Base-by-base conservation (phyloP, 2,329 filamentous ascomycete species). In the Neoascochyta sp. region DNA sequence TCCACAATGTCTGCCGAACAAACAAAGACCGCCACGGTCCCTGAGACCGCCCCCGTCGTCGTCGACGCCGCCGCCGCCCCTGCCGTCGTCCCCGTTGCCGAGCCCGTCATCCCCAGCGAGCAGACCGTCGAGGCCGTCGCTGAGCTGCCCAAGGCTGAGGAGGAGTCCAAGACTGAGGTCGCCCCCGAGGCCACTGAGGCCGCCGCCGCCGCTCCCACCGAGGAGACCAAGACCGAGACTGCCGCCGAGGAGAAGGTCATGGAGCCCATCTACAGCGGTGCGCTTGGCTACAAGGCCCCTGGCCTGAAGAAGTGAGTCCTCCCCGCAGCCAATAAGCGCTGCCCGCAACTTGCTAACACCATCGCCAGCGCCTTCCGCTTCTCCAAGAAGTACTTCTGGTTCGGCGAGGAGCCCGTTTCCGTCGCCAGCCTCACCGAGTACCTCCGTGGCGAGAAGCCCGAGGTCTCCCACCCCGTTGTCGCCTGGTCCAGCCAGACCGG, bases 401-500 rank as follows among this genome's bases (percentile, higher is more conserved):
- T 72, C 48, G 68, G 71, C 29, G 81, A 86, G 22, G 75, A 81
- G 34, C 63, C 73, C 16, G 82, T 93, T 38, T 78, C 88, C 57
- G 68, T 78, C 52, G 83, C 90, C 68, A 75, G 82, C 60, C 75
- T 95, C 34, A 67, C 74, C 49, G 69, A 75, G 52, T 95, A 90
- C 73, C 75, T 93, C 52, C 86, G 88, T 69, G 81, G 80, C 56
- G 88, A 95, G 77, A 95, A 95, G 81, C 74, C 81, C 34, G 74
- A 81, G 31, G 74, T 81, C 47, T 82, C 84, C 40, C 83, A 93
- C 70, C 76, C 85, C 47, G 83, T 83, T 52, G 83, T 80, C 50
- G 84, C 92, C 19, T 95, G 92, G 87, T 87, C 90, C 43, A 81
- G 80, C 50, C 80, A 94, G 74, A 95, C 90, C 37, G 90, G 90